phyloP scores from a whole-genome alignment of 2,329 filamentous ascomycete genomes.

The Trichoderma guizhouense region DNA sequence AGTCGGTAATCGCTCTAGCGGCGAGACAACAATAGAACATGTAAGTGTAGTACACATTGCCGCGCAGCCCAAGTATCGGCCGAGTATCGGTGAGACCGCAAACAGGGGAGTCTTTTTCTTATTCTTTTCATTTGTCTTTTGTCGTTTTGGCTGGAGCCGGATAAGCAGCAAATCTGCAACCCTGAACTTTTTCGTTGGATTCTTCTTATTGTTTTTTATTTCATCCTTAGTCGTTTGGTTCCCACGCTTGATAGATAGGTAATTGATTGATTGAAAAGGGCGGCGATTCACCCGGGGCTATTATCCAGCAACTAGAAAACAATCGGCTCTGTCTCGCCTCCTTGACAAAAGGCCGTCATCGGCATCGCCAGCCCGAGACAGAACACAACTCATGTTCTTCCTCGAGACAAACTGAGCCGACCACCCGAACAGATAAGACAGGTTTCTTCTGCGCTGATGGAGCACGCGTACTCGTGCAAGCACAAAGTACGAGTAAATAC shows the following conservation, averaged over 20 bases:
- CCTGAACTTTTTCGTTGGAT: conserved; percentile 7
- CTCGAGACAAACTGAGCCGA: neutral
- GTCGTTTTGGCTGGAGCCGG: neutral
- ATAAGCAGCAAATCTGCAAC: conserved; percentile 4
- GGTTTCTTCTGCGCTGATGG: neutral
- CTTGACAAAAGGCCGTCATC: neutral
- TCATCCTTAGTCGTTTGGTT: neutral
- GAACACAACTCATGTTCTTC: neutral
- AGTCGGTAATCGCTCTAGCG: neutral
- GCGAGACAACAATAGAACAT: conserved; percentile 2
- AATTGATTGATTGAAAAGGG: neutral
- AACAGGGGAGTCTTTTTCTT: neutral
- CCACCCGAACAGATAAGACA: neutral
- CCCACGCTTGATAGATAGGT: neutral
- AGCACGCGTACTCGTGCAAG: neutral
- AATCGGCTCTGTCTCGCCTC: neutral
- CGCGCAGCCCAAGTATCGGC: neutral
- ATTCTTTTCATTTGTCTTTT: neutral
- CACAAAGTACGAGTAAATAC: neutral
- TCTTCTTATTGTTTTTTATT: neutral
- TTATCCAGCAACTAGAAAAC: neutral
- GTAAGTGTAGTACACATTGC: neutral
- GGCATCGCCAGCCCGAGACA: neutral
- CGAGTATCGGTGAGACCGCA: conserved; percentile 16
- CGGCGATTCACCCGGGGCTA: neutral